Evolutionary conservation across 768 basidiomycete species (phyloP).

Genomic region (Boletus speciosus): DNA sequence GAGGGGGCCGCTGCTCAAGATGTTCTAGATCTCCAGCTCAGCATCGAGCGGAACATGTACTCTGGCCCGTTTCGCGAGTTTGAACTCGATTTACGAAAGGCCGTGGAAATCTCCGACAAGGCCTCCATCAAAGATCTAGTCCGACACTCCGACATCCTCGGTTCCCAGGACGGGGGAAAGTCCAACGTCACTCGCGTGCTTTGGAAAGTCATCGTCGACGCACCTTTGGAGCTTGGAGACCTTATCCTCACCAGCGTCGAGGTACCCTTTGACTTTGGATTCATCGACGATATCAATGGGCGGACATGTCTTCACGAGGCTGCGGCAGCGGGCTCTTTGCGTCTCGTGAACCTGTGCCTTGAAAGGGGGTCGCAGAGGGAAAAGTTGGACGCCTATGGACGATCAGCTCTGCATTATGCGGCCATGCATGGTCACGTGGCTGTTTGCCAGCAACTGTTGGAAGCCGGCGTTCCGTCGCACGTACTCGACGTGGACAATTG

Average conservation of each 20-base stretch:
- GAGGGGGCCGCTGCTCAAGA: constrained; percentile 78
- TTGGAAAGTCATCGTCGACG: constrained; percentile 89
- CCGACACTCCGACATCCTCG: constrained; percentile 63
- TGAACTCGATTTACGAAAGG: constrained; percentile 81
- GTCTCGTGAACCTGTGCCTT: constrained; percentile 80
- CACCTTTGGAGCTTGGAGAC: constrained; percentile 67
- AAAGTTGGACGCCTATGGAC: constrained; percentile 85
- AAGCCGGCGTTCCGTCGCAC: constrained; percentile 61
- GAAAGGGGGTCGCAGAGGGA: constrained; percentile 65
- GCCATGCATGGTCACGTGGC: constrained; percentile 85
- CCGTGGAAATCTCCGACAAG: constrained; percentile 59
- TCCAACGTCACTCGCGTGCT: constrained; percentile 84
- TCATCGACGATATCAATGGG: constrained; percentile 95
- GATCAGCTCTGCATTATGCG: constrained; percentile 92
- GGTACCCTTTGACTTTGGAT: constrained; percentile 80
- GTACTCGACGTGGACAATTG: constrained; percentile 90
- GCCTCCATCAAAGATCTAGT: constrained; percentile 66
- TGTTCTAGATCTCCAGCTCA: constrained; percentile 68
- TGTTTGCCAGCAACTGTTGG: constrained; percentile 74
- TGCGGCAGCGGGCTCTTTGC: constrained; percentile 75
- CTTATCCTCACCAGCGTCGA: constrained; percentile 66
- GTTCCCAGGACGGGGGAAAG: constrained; percentile 56
- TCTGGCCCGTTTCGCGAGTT: constrained; percentile 82
- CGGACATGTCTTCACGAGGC: constrained; percentile 93
- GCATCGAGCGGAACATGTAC: constrained; percentile 55